Conservation (phyloP, 31 red algal species). For the Endocladia muricata region DNA sequence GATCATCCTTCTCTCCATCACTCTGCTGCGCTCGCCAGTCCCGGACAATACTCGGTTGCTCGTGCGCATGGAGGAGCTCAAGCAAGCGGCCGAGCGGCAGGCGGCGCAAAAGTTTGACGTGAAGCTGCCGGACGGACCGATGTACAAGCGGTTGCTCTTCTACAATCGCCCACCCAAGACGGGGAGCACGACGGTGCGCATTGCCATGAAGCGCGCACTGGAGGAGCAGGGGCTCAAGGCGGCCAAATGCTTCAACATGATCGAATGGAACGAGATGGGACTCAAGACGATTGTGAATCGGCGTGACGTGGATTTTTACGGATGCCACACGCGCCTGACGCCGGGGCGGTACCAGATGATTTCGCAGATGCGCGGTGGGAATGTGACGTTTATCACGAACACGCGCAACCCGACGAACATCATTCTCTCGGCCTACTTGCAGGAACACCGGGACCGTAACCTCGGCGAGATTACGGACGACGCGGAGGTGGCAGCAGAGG, state of each 20-base stretch:
- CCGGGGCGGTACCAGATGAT: conserved; percentile 4
- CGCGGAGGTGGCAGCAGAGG: conserved; percentile 10
- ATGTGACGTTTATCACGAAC: conserved; percentile 43
- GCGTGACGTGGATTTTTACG: conserved; percentile 46
- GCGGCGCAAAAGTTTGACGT: too few species aligned
- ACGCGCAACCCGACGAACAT: conserved; percentile 27
- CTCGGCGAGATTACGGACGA: conserved; percentile 8
- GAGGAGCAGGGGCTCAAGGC: not conserved
- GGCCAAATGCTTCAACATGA: conserved; percentile 55
- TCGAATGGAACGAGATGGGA: conserved; percentile 54
- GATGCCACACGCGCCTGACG: conserved; percentile 30
- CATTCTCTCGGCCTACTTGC: conserved; percentile 37
- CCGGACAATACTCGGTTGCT: too few species aligned
- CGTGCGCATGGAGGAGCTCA: too few species aligned
- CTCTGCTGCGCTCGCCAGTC: too few species aligned
- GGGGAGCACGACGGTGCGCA: conserved; percentile 27
- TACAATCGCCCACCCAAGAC: conserved; percentile 49
- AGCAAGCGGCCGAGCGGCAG: too few species aligned
- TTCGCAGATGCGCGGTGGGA: conserved; percentile 14
- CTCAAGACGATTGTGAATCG: conserved; percentile 32
- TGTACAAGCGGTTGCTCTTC: conserved; percentile 34
- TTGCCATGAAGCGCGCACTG: conserved; percentile 36
- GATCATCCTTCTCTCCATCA: too few species aligned
- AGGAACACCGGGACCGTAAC: conserved; percentile 22
- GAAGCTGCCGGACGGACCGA: too few species aligned